Evolutionary conservation across 2,329 filamentous ascomycete species (phyloP), one percentile per base, ranked within the genome.

Genomic region (Didymosphaeria variabile): DNA sequence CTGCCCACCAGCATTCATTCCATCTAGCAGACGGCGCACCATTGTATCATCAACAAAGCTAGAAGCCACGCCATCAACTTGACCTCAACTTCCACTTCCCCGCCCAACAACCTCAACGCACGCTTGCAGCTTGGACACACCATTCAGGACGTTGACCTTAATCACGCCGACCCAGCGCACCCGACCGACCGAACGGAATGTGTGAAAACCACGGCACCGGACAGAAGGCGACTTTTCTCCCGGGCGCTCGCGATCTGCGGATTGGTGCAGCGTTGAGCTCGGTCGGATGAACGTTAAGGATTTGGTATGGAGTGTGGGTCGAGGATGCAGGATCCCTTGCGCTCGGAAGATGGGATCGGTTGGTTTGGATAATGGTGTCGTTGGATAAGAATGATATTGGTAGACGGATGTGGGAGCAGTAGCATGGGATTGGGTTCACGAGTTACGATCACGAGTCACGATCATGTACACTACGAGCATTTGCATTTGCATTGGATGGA

Each of bases 171-270:
- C 51, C 36, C 51, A 44, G 53, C 53, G n/a, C 42, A 47, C 34
- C 19, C 17, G 2, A 47, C 23, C 38, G 17, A 40, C 15, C 17
- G 38, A 15, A 40, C 9, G 5, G 38, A n/a, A 47, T 56, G 52
- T 55, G 52, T 21, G 46, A 58, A 55, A 55, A 50, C 55, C 55
- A 55, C 40, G 55, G 59, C 59, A 61, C 36, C 59, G 59, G 59
- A 61, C 55, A 55, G 44, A 34, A 40, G 31, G 23, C 59, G 26
- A 31, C 32, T 42, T 34, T 32, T 53, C 57, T 54, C 49, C 49
- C 57, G 59, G 55, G 54, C 49, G 55, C 36, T 50, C 49, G 49
- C 34, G 47, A 46, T 61, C 54, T 61, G 59, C 54, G 59, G 47
- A 61, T 55, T 17, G 38, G 49, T 44, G 47, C 29, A 54, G 44